Evolutionary conservation across 2,329 filamentous ascomycete genomes (phyloP).

Genomic region (Exophiala dermatitidis): DNA sequence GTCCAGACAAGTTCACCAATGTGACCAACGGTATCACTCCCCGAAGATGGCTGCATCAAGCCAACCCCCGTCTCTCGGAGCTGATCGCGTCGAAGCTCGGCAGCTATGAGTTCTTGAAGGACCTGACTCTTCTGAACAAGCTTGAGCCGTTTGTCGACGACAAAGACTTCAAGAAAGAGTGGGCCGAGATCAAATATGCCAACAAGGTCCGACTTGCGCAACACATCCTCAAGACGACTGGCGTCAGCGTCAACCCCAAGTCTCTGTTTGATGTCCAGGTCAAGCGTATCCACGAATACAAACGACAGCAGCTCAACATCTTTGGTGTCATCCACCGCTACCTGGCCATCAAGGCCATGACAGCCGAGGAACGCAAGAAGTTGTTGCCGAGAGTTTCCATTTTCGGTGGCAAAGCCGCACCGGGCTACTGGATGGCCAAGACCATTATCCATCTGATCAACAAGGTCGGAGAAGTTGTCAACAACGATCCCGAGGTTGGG

Average conservation of each 20-base stretch:
- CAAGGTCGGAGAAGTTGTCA: slow-evolving; percentile 80
- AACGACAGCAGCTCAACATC: slow-evolving; percentile 97
- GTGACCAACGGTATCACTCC: slow-evolving; percentile 98
- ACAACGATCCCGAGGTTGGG: slow-evolving; percentile 84
- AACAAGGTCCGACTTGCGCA: slow-evolving; percentile 91
- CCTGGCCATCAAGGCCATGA: slow-evolving; percentile 78
- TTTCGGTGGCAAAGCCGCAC: slow-evolving; percentile 95
- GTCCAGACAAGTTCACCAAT: slow-evolving; percentile 95
- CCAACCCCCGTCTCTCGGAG: slow-evolving; percentile 85
- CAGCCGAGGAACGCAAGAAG: slow-evolving; percentile 76
- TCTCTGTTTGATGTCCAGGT: slow-evolving; percentile 95
- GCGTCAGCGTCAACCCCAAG: slow-evolving; percentile 75
- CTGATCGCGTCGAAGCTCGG: slow-evolving; percentile 87
- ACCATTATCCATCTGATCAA: slow-evolving; percentile 97
- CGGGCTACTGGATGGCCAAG: slow-evolving; percentile 99
- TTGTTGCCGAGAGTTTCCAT: slow-evolving; percentile 82
- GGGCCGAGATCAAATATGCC: slow-evolving; percentile 91
- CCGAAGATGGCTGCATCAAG: slow-evolving; percentile 92
- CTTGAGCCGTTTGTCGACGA: slow-evolving; percentile 79
- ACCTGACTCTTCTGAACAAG: slow-evolving; percentile 77
- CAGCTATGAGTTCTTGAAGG: slow-evolving; percentile 76
- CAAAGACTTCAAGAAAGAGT: slow-evolving; percentile 84
- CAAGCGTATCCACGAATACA: slow-evolving; percentile 99
- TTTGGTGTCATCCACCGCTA: slow-evolving; percentile 97
- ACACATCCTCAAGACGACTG: slow-evolving; percentile 76